These are phyloP conservation scores for Helotiales sp. DNA, from an alignment of 2,329 filamentous ascomycete species.

Conservation along the genomic window DNA sequence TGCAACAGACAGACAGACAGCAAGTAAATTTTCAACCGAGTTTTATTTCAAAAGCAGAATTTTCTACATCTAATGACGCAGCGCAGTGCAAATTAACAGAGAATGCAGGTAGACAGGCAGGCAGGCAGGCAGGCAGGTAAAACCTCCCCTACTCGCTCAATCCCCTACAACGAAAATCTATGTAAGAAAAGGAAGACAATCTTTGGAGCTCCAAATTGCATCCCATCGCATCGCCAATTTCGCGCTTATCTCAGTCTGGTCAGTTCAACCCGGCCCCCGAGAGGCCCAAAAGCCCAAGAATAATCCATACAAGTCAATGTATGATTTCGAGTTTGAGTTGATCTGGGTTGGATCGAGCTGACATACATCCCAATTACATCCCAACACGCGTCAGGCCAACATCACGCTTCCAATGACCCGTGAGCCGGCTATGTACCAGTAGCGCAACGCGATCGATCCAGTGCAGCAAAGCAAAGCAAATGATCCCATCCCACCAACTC, in stretches of 20 bases:
- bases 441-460: background rate
- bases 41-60: background rate
- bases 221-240: background rate
- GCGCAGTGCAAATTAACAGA: background rate
- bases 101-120: too few relatives aligned
- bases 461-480: background rate
- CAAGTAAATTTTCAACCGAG: background rate
- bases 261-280: too few relatives aligned
- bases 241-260: background rate
- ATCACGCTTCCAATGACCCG: too few relatives aligned
- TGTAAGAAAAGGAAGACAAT: background rate
- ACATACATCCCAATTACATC: background rate
- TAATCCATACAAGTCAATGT: background rate
- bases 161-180: background rate
- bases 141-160: background rate
- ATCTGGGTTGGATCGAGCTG: background rate
- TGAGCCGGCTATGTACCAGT: too few relatives aligned
- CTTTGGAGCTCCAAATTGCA: background rate
- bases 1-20: background rate
- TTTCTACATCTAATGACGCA: background rate
- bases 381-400: background rate
- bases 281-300: too few relatives aligned
- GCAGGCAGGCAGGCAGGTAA: too few relatives aligned
- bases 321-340: background rate
- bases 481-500: slow-evolving; percentile 9